Evolutionary conservation across 371 early-diverging fungal species (phyloP).

Genomic region (Mortierella sp.): DNA sequence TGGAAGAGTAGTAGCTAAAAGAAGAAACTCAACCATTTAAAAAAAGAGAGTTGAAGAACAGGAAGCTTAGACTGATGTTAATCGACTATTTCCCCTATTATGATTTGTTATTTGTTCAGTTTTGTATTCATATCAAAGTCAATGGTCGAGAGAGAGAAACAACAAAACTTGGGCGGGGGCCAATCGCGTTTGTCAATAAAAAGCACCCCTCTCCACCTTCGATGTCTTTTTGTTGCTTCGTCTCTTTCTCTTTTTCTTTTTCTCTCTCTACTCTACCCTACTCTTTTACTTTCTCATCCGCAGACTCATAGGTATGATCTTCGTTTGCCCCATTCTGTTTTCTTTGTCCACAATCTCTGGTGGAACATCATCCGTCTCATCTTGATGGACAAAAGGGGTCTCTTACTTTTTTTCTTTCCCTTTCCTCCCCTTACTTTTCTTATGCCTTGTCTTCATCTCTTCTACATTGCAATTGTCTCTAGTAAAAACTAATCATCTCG

Average conservation of each 20-base stretch:
- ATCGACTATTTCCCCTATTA: too few relatives aligned
- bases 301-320: background rate
- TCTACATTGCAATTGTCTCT: background rate
- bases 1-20: too few relatives aligned
- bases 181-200: conserved; percentile 7
- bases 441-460: background rate
- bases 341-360: too few relatives aligned
- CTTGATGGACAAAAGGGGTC: conserved; percentile 2
- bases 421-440: background rate
- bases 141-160: too few relatives aligned
- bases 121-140: too few relatives aligned
- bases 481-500: conserved; percentile 1
- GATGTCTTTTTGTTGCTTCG: background rate
- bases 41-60: too few relatives aligned
- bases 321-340: too few relatives aligned
- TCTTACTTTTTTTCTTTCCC: background rate
- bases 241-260: background rate
- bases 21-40: too few relatives aligned
- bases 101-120: too few relatives aligned
- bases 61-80: too few relatives aligned
- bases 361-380: conserved; percentile 1
- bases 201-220: background rate
- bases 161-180: too few relatives aligned
- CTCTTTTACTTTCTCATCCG: background rate
- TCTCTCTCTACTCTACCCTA: background rate